Evolutionary conservation across 208 protist genomes (phyloP), one percentile per base, ranked within the genome.

Genomic region (Tritrichomonas foetus): DNA sequence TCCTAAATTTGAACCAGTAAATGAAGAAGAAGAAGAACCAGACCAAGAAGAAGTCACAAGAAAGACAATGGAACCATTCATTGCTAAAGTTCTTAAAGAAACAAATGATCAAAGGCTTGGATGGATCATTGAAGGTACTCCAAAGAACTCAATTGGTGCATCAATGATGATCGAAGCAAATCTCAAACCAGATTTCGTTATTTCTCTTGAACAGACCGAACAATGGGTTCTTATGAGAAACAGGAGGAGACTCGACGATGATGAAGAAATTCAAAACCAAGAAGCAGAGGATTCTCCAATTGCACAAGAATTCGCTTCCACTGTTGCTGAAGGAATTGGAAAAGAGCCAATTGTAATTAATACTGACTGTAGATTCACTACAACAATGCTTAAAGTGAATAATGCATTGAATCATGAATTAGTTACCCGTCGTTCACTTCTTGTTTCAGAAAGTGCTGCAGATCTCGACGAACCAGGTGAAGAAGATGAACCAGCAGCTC

Each of bases 91-190:
- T 27, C 33, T 89, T 14, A 14, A 57, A 14, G 47, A 89, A 49
- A 89, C 78, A 39, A 49, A 89, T 47, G 44, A 57, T 33, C 78
- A 89, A n/a, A 89, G 39, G 30, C 13, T 39, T 47, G 78, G 78
- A 20, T 89, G 78, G 78, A 89, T 89, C 78, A 89, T 89, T 50
- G 78, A 89, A 57, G 78, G 78, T 33, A 89, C 78, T 27, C 78
- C 78, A 11, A 49, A 44, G 3, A 44, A 57, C 16, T 1, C 25
- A 33, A 20, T 47, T 39, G 78, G 41, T 0, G 78, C 27, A 22
- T 22, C 33, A 50, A n/a, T 89, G 25, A 33, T 89, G 25, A 0
- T 89, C 16, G 78, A 89, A 27, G 27, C 14, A 27, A 47, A n/a
- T 11, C 30, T 89, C 13, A 89, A 89, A 89, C 47, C 78, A 41